These are phyloP conservation scores for Alternaria sp. DNA, from an alignment of 2,329 filamentous ascomycete species.

Conservation along the genomic window DNA sequence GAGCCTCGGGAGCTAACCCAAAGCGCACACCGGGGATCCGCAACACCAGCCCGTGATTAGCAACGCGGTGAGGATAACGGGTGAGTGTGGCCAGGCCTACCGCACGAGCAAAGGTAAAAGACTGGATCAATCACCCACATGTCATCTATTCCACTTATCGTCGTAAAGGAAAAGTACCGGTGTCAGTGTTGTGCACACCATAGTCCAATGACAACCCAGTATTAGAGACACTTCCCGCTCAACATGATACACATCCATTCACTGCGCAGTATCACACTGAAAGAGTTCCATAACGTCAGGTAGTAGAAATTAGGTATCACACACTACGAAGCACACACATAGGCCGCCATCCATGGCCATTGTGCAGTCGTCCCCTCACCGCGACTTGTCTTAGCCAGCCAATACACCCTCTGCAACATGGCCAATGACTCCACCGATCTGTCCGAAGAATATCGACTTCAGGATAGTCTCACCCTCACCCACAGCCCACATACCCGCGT, in stretches of 20 bases:
- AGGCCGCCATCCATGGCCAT: neutral
- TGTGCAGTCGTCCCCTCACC: neutral
- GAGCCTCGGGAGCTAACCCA: slow-evolving; percentile 12
- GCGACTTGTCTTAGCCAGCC: slow-evolving; percentile 9
- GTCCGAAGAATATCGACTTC: slow-evolving; percentile 77
- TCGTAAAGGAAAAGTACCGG: neutral
- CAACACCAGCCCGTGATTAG: neutral
- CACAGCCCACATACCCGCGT: slow-evolving; percentile 80
- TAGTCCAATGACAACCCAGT: slow-evolving; percentile 3
- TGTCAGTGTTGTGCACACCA: neutral
- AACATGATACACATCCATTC: slow-evolving; percentile 16
- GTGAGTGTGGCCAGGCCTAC: neutral
- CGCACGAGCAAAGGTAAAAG: neutral
- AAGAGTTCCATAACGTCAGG: neutral
- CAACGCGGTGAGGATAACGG: slow-evolving; percentile 4
- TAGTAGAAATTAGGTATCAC: slow-evolving; percentile 1
- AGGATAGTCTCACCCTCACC: slow-evolving; percentile 78
- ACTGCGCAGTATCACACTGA: slow-evolving; percentile 2
- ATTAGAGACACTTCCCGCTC: slow-evolving; percentile 3
- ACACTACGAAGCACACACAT: neutral
- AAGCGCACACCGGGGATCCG: slow-evolving; percentile 14
- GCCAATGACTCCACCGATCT: slow-evolving; percentile 67
- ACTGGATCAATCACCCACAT: neutral
- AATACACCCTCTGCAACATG: slow-evolving; percentile 44
- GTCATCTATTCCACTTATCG: neutral